Evolutionary conservation across 176 grass and related monocot genomes (phyloP).

Genomic region (sorghum (Sorghum bicolor)): Sorghum_bicolor_NCBIv3 NC_012870.2:78408001-78408500

Average conservation of each 20-base stretch:
- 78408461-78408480: not conserved
- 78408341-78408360: not conserved
- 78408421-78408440: not conserved
- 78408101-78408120: constrained; percentile 88
- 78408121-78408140: constrained; percentile 96
- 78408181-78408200: constrained; percentile 90
- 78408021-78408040: constrained; percentile 81
- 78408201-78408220: constrained; percentile 83
- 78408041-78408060: constrained; percentile 93
- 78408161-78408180: constrained; percentile 90
- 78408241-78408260: constrained; percentile 80
- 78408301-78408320: constrained; percentile 26
- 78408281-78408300: constrained; percentile 60
- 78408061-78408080: constrained; percentile 97
- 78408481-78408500: not conserved
- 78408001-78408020: constrained; percentile 90
- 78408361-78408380: not conserved
- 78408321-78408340: constrained; percentile 19
- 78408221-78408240: constrained; percentile 79
- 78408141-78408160: constrained; percentile 74
- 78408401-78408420: constrained; percentile 5
- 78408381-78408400: not conserved
- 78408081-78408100: constrained; percentile 76
- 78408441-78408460: not conserved
- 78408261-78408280: constrained; percentile 79